phyloP scores from a whole-genome alignment of 2,329 filamentous ascomycete species.

The Trichophyton mentagrophytes region DNA sequence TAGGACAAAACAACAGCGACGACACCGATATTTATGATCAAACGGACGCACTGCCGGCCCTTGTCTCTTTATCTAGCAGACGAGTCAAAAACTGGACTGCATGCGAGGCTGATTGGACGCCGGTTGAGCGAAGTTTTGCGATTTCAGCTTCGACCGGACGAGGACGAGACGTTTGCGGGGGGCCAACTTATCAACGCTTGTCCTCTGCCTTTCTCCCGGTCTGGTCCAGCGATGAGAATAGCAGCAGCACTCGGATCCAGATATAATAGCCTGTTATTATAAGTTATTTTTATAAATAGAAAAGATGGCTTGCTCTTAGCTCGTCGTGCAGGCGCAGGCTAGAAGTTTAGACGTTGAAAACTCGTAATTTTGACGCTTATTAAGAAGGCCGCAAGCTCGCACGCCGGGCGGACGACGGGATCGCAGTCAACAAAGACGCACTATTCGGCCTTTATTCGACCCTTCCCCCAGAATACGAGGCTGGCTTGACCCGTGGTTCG shows the following conservation, averaged over 20 bases:
- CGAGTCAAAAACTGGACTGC: neutral
- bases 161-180: neutral
- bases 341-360: neutral
- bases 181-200: neutral
- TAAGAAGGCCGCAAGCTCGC: neutral
- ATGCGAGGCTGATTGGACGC: slow-evolving; percentile 2
- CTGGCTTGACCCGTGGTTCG: neutral
- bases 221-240: neutral
- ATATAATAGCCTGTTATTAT: neutral
- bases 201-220: neutral
- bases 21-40: neutral
- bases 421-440: neutral
- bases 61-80: neutral
- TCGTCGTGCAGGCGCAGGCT: neutral
- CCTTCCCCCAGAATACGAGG: neutral
- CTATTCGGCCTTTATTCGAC: too few relatives aligned
- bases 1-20: neutral
- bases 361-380: neutral
- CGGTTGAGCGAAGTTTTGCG: neutral
- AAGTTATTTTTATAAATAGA: neutral
- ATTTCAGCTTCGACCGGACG: neutral
- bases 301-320: neutral
- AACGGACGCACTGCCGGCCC: neutral
- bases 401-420: too few relatives aligned
- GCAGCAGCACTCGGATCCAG: neutral